Evolutionary conservation across 306 rosid genomes (phyloP).

Genomic region (Benincasa hispida): DNA sequence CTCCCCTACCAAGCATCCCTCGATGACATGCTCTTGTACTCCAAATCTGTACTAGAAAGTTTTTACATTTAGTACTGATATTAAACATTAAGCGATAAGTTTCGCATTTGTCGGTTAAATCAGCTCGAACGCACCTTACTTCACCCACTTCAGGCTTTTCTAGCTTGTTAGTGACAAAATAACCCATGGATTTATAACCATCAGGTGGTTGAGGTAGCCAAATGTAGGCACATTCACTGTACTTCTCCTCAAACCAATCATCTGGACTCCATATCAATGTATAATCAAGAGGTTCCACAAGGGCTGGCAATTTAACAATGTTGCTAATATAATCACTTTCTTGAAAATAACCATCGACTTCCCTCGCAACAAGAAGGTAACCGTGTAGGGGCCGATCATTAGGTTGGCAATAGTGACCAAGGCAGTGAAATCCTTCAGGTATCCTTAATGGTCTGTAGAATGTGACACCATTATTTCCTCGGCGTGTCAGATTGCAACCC

Average conservation of each 20-base stretch:
- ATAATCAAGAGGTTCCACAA: conserved; percentile 59
- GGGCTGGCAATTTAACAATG: conserved; percentile 31
- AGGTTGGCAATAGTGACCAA: conserved; percentile 75
- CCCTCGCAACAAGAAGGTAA: conserved; percentile 61
- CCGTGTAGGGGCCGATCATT: conserved; percentile 47
- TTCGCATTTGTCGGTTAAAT: conserved; percentile 59
- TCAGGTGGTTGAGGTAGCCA: conserved; percentile 80
- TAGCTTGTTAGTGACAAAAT: conserved; percentile 45
- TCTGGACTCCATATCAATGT: conserved; percentile 42
- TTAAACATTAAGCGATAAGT: conserved; percentile 33
- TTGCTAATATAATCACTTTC: conserved; percentile 11
- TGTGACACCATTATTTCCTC: conserved; percentile 29
- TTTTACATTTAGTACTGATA: conserved; percentile 14
- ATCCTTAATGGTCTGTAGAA: conserved; percentile 60
- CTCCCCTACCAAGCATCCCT: conserved; percentile 61
- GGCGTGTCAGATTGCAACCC: conserved; percentile 24
- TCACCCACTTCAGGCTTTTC: conserved; percentile 58
- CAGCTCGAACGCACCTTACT: conserved; percentile 63
- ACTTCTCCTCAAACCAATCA: conserved; percentile 29
- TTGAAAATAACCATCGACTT: conserved; percentile 22
- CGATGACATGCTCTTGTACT: conserved; percentile 43
- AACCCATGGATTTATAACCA: conserved; percentile 68
- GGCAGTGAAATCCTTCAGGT: conserved; percentile 57
- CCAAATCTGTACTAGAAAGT: conserved; percentile 48
- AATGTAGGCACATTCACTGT: conserved; percentile 39